These are phyloP conservation scores for Xerocomus amazonicus DNA, from an alignment of 1,284 basidiomycete species.

Conservation along the genomic window DNA sequence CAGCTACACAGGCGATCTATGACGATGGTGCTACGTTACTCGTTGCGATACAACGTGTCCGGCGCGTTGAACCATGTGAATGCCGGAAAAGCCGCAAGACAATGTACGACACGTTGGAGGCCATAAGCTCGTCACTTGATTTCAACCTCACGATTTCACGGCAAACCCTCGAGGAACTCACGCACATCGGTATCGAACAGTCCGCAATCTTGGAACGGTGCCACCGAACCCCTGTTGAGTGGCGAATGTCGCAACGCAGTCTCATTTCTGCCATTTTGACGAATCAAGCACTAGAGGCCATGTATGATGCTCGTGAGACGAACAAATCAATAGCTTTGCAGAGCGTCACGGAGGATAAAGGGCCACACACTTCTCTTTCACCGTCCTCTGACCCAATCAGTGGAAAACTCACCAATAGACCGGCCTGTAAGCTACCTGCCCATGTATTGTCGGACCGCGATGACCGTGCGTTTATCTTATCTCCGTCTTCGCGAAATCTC, in stretches of 20 bases:
- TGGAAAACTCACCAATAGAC: constrained; percentile 6
- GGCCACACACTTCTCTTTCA: neutral
- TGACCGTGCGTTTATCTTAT: constrained; percentile 11
- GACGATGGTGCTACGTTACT: constrained; percentile 47
- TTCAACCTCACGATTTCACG: constrained; percentile 35
- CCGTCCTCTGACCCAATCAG: constrained; percentile 11
- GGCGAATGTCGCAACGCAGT: constrained; percentile 45
- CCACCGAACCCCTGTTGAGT: constrained; percentile 44
- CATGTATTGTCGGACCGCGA: constrained; percentile 13
- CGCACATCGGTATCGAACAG: constrained; percentile 41
- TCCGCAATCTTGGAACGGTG: constrained; percentile 39
- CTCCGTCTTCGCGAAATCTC: neutral
- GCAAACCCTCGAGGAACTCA: constrained; percentile 41
- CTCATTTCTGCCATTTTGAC: constrained; percentile 32
- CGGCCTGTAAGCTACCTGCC: neutral
- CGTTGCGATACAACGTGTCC: constrained; percentile 38
- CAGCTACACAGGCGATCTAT: constrained; percentile 48
- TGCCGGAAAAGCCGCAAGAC: constrained; percentile 26
- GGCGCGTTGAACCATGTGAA: constrained; percentile 29
- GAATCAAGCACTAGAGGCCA: constrained; percentile 19
- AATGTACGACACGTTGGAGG: constrained; percentile 32
- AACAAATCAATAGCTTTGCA: constrained; percentile 13
- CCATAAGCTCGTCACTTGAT: constrained; percentile 32
- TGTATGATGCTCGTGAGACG: constrained; percentile 17
- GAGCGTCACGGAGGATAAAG: constrained; percentile 10